phyloP scores from a whole-genome alignment of 345 rosid species.

The Dipteronia sinensis region DNA sequence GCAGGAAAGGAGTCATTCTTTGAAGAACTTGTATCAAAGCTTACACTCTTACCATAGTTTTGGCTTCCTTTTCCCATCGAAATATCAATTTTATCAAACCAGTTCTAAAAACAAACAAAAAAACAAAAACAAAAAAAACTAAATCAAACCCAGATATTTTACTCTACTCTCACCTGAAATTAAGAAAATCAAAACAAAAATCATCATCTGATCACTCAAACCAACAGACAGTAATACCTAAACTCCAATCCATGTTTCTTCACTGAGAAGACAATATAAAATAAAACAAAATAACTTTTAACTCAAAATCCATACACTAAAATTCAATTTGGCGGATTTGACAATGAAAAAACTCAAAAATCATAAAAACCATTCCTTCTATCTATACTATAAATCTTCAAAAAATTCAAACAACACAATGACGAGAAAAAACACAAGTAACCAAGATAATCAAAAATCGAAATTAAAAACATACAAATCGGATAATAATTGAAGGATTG shows the following conservation, averaged over 20 bases:
- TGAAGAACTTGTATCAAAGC: slow-evolving; percentile 14
- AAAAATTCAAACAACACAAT: not conserved
- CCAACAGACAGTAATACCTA: not conserved
- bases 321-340: not conserved
- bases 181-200: not conserved
- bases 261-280: not conserved
- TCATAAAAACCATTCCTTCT: not conserved
- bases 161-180: not conserved
- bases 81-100: slow-evolving; percentile 18
- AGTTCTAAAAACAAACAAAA: not conserved
- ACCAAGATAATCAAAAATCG: not conserved
- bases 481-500: not conserved
- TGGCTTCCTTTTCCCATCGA: slow-evolving; percentile 75
- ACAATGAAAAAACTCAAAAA: not conserved
- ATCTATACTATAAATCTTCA: not conserved
- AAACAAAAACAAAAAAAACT: not conserved
- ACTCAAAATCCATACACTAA: no score
- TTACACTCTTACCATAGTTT: slow-evolving; percentile 40
- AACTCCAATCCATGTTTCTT: not conserved
- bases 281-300: not conserved
- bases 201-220: not conserved
- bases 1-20: slow-evolving; percentile 51
- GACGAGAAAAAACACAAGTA: not conserved
- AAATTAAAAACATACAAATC: not conserved
- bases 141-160: not conserved